phyloP scores from a whole-genome alignment of 192 early-diverging fungal genomes.

The Gonapodya sp. region DNA sequence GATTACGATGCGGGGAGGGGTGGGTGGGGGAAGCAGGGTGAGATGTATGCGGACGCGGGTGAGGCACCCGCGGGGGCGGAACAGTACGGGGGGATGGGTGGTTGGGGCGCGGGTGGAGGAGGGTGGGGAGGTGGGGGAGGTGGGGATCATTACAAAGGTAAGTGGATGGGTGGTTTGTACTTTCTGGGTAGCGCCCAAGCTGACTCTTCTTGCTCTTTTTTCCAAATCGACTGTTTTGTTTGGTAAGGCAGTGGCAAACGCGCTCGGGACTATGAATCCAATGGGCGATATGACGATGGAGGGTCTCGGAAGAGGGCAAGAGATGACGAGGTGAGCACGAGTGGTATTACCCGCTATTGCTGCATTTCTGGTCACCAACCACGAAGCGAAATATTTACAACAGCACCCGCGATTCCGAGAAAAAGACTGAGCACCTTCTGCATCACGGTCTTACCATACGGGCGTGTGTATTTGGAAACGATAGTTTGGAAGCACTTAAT shows the following conservation, averaged over 20 bases:
- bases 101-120: neutral
- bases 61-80: slow-evolving; percentile 3
- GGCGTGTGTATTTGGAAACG: no score
- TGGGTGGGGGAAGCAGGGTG: slow-evolving; percentile 62
- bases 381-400: no score
- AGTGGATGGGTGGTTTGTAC: no score
- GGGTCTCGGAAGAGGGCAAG: neutral
- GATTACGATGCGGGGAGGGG: slow-evolving; percentile 94
- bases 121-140: neutral
- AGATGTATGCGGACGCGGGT: neutral
- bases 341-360: no score
- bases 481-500: no score
- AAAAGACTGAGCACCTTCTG: no score
- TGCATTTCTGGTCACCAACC: no score
- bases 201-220: no score
- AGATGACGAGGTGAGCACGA: neutral
- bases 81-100: neutral
- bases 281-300: neutral
- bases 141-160: neutral
- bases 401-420: neutral
- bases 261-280: neutral
- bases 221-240: no score
- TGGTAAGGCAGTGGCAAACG: neutral
- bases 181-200: neutral
- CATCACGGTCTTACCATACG: no score